Conservation (phyloP, 2,329 filamentous ascomycete genomes). For the Hypoxylon sp. region DNA sequence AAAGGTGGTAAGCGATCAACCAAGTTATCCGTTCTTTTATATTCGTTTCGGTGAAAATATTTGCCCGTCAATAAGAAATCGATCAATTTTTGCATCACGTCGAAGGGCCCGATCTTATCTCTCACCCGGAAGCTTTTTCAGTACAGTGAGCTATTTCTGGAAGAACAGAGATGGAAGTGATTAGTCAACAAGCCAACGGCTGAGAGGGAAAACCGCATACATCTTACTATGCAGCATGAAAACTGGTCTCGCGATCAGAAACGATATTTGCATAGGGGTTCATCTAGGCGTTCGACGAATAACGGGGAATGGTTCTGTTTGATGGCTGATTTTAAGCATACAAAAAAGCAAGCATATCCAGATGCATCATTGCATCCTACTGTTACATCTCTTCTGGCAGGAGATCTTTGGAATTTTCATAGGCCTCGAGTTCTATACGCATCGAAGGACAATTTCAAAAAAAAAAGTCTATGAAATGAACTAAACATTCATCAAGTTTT, state of each 20-base stretch:
- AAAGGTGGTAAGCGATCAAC: conserved; percentile 23
- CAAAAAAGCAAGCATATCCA: conserved; percentile 17
- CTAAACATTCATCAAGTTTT: conserved; percentile 1
- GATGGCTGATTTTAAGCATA: conserved; percentile 22
- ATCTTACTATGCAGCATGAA: conserved; percentile 26
- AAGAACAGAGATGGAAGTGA: conserved; percentile 37
- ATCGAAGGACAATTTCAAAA: conserved; percentile 32
- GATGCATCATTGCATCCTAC: conserved; percentile 26
- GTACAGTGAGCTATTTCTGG: conserved; percentile 38
- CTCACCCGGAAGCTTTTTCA: conserved; percentile 39
- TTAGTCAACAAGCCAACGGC: too few relatives aligned
- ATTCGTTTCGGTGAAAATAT: conserved; percentile 43
- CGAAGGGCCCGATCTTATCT: conserved; percentile 38
- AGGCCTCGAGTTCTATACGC: conserved; percentile 21
- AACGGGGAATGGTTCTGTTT: conserved; percentile 15
- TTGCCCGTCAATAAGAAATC: conserved; percentile 32
- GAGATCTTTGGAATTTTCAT: conserved; percentile 31
- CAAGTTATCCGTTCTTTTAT: conserved; percentile 12
- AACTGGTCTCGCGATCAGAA: conserved; percentile 20
- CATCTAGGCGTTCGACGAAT: conserved; percentile 26
- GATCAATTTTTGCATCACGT: conserved; percentile 39
- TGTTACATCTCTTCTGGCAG: conserved; percentile 39
- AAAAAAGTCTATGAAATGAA: conserved; percentile 23
- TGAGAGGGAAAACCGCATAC: conserved; percentile 18
- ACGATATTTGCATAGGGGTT: conserved; percentile 37